Evolutionary conservation across 768 basidiomycete genomes (phyloP).

Genomic region (Leccinum arenicola): DNA sequence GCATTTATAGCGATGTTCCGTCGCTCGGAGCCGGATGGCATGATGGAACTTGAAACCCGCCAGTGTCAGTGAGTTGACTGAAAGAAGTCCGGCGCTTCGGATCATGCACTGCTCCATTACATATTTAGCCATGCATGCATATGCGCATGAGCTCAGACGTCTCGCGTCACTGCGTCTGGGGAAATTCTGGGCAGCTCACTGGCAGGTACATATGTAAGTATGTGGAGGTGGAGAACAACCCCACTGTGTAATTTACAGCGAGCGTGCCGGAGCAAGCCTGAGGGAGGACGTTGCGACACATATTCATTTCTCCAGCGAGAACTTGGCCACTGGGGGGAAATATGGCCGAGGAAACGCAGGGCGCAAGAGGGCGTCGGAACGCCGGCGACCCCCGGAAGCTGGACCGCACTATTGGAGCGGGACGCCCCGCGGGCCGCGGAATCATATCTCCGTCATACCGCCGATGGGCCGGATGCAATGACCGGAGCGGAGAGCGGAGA

Average conservation of each 20-base stretch:
- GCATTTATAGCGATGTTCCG: slow-evolving; percentile 15
- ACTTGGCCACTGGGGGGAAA: not conserved
- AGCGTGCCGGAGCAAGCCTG: no score
- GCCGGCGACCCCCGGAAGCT: not conserved
- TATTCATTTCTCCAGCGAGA: not conserved
- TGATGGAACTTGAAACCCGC: not conserved
- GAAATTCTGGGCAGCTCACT: not conserved
- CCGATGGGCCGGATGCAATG: not conserved
- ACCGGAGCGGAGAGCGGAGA: not conserved
- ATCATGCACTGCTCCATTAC: not conserved
- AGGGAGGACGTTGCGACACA: no score
- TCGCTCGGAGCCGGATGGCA: not conserved
- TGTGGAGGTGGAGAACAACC: not conserved
- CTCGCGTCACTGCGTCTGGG: not conserved
- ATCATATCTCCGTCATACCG: not conserved
- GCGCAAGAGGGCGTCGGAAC: not conserved
- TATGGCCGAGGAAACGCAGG: not conserved
- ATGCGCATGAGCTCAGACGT: not conserved
- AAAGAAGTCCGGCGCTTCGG: not conserved
- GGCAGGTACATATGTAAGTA: not conserved
- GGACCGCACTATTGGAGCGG: not conserved
- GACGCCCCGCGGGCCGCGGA: no score
- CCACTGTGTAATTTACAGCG: not conserved
- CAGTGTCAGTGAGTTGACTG: no score
- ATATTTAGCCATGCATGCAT: not conserved